Evolutionary conservation across 2,329 filamentous ascomycete species (phyloP).

Genomic region (Stachybotrys chartarum): DNA sequence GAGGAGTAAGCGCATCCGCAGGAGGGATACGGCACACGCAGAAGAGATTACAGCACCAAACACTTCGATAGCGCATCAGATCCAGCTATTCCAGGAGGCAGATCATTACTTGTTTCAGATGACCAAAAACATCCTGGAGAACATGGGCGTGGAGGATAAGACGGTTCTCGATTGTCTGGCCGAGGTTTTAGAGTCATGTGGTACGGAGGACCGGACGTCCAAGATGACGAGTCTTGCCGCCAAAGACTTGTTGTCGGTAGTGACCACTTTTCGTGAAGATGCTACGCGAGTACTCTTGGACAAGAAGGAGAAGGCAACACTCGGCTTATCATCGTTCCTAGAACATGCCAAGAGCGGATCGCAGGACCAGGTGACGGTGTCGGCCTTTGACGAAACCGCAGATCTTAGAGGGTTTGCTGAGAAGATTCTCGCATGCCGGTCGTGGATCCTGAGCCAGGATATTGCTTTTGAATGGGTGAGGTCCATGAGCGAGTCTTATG

Average conservation of each 20-base stretch:
- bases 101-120: slow-evolving; percentile 50
- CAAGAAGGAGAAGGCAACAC: slow-evolving; percentile 43
- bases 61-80: slow-evolving; percentile 43
- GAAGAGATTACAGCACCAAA: slow-evolving; percentile 48
- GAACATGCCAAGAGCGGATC: slow-evolving; percentile 54
- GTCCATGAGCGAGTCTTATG: slow-evolving; percentile 42
- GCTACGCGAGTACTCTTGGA: slow-evolving; percentile 43
- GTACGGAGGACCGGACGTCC: slow-evolving; percentile 40
- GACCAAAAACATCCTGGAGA: slow-evolving; percentile 47
- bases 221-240: slow-evolving; percentile 40
- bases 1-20: slow-evolving; percentile 57
- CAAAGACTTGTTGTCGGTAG: slow-evolving; percentile 39
- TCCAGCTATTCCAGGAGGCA: slow-evolving; percentile 49
- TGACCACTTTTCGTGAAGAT: slow-evolving; percentile 47
- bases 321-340: slow-evolving; percentile 54
- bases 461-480: slow-evolving; percentile 52
- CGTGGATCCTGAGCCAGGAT: slow-evolving; percentile 49
- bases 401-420: slow-evolving; percentile 46
- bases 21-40: slow-evolving; percentile 43
- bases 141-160: slow-evolving; percentile 45
- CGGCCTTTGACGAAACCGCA: slow-evolving; percentile 43
- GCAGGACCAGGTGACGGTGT: slow-evolving; percentile 38
- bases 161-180: slow-evolving; percentile 35
- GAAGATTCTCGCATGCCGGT: slow-evolving; percentile 30
- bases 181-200: slow-evolving; percentile 45